Evolutionary conservation across 2,329 filamentous ascomycete genomes (phyloP).

Genomic region (Myriosclerotinia duriaeana): DNA sequence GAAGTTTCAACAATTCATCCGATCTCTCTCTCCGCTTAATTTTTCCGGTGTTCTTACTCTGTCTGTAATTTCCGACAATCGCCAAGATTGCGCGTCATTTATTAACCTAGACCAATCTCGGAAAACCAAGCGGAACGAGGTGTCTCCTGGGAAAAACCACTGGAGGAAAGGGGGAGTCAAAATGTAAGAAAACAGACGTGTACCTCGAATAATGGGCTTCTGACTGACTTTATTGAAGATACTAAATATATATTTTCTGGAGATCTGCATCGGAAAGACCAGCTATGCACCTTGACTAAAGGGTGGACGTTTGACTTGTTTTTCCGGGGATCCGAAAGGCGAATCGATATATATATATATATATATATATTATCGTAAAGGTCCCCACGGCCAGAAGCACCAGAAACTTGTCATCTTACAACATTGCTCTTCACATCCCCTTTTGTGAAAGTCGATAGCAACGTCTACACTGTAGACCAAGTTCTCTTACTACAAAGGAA

Average conservation of each 20-base stretch:
- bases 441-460: too few species aligned
- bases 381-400: too few species aligned
- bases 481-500: too few species aligned
- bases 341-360: too few species aligned
- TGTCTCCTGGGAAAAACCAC: background rate
- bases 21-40: background rate
- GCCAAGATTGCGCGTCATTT: conserved; percentile 1
- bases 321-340: too few species aligned
- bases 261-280: background rate
- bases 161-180: background rate
- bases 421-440: too few species aligned
- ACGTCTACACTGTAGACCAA: too few species aligned
- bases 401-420: too few species aligned
- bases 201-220: background rate
- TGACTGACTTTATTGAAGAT: background rate
- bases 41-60: background rate
- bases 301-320: too few species aligned
- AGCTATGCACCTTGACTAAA: too few species aligned
- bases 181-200: background rate
- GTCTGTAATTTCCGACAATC: background rate
- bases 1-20: background rate
- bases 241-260: background rate
- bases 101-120: background rate
- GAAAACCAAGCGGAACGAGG: background rate
- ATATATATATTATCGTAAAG: too few species aligned